Evolutionary conservation across 108 stramenopile genomes (phyloP).

Genomic region (Nitzschia putrida): DNA sequence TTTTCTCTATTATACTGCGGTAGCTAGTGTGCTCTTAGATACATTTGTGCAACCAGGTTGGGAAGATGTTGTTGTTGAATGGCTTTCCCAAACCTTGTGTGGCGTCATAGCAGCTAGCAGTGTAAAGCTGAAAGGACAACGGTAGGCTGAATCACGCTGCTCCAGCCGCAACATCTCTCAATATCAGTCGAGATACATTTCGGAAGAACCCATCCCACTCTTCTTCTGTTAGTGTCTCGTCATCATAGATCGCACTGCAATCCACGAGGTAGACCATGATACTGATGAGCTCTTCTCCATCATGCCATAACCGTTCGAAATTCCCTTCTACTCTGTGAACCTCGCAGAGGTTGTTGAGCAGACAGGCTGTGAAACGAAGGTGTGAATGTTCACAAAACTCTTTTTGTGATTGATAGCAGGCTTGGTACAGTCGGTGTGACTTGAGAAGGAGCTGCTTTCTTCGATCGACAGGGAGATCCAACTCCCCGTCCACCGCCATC

Average conservation of each 20-base stretch:
- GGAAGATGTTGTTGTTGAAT: too few relatives aligned
- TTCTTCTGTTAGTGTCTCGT: background rate
- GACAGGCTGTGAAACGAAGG: conserved; percentile 18
- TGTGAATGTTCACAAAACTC: background rate
- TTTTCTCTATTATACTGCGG: too few relatives aligned
- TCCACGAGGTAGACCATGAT: conserved; percentile 26
- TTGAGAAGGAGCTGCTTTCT: background rate
- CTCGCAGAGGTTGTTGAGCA: conserved; percentile 20
- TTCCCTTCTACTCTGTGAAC: conserved; percentile 22
- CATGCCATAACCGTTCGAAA: background rate
- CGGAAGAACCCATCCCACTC: conserved; percentile 23
- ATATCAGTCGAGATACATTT: conserved; percentile 13
- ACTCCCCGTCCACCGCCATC: background rate
- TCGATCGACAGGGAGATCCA: background rate
- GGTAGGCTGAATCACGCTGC: background rate
- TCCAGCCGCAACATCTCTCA: background rate
- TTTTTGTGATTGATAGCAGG: conserved; percentile 25
- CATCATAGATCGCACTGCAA: background rate
- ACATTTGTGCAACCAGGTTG: too few relatives aligned
- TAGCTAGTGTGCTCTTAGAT: too few relatives aligned
- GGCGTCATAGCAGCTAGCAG: too few relatives aligned
- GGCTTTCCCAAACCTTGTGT: too few relatives aligned
- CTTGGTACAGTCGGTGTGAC: conserved; percentile 21
- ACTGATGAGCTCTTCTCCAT: conserved; percentile 16
- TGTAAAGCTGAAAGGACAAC: too few relatives aligned